Percentiles rank a stretch among this genome's conserved stretches.
phyloP scores from a whole-genome alignment of 2,329 filamentous ascomycete genomes.

The Arthrobotrys sphaeroides region DNA sequence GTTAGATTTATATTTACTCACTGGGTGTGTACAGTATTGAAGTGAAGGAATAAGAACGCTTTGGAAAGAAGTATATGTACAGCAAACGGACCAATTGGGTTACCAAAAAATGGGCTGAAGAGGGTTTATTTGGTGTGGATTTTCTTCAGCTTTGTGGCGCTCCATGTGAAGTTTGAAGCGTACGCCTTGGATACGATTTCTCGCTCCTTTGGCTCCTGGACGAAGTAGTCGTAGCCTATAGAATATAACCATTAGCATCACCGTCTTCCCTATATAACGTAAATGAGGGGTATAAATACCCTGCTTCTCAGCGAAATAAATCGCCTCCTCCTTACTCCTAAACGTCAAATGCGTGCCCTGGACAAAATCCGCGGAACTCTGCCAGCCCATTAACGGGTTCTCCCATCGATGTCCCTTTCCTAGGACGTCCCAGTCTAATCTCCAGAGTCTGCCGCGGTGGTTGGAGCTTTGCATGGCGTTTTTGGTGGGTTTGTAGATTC shows the following conservation, averaged over 20 bases:
- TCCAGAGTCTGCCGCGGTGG: constrained; percentile 86
- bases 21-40: not conserved
- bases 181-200: constrained; percentile 91
- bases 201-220: constrained; percentile 93
- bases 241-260: not conserved
- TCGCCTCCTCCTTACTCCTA: constrained; percentile 91
- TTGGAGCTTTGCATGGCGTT: constrained; percentile 94
- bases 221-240: constrained; percentile 89
- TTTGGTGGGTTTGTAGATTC: constrained; percentile 91
- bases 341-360: constrained; percentile 92
- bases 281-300: constrained; percentile 61
- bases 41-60: constrained; percentile 5
- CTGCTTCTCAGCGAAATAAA: constrained; percentile 96
- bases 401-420: constrained; percentile 90
- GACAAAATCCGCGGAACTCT: constrained; percentile 93
- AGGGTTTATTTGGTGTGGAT: constrained; percentile 58
- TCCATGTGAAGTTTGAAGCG: constrained; percentile 82
- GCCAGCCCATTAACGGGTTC: constrained; percentile 98
- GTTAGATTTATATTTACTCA: constrained; percentile 24
- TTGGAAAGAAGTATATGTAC: constrained; percentile 35
- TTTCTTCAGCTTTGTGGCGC: constrained; percentile 55
- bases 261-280: not conserved
- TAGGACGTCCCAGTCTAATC: constrained; percentile 98
- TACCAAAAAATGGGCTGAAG: no score
- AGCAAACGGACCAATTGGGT: not conserved